Percentiles rank a stretch among this genome's conserved stretches.
Conservation (phyloP, 2,329 filamentous ascomycete genomes). For the Neopestalotiopsis sp. region DNA sequence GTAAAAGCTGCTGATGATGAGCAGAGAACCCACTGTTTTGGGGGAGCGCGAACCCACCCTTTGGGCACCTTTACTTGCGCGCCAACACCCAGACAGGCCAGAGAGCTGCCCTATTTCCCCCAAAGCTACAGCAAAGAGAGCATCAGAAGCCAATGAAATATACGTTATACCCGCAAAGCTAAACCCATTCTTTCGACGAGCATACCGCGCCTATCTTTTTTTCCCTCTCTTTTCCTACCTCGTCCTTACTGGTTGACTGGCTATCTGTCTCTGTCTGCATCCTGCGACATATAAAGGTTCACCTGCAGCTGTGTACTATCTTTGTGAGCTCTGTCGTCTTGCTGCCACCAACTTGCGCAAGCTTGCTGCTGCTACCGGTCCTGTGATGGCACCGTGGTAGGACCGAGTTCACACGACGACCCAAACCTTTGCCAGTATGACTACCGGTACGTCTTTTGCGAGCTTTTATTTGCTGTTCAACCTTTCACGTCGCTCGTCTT, state of each 20-base stretch:
- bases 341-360: constrained; percentile 22
- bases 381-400: constrained; percentile 23
- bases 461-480: neutral
- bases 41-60: neutral
- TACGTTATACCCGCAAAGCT: constrained; percentile 2
- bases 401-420: neutral
- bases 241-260: neutral
- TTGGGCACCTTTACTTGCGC: neutral
- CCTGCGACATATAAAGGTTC: neutral
- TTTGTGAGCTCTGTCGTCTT: neutral
- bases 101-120: constrained; percentile 3
- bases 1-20: neutral
- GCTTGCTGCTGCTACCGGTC: neutral
- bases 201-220: neutral
- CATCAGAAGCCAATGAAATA: constrained; percentile 4
- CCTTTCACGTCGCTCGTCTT: neutral
- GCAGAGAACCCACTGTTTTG: neutral
- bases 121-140: constrained; percentile 29
- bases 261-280: neutral
- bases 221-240: neutral
- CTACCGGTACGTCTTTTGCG: constrained; percentile 21
- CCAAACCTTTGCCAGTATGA: constrained; percentile 21
- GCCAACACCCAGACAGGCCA: neutral
- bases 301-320: neutral
- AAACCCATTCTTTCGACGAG: constrained; percentile 1